Evolutionary conservation across 257 asterid species (phyloP), one percentile per base, ranked within the genome.

Genomic region (Cinchona pubescens): DNA sequence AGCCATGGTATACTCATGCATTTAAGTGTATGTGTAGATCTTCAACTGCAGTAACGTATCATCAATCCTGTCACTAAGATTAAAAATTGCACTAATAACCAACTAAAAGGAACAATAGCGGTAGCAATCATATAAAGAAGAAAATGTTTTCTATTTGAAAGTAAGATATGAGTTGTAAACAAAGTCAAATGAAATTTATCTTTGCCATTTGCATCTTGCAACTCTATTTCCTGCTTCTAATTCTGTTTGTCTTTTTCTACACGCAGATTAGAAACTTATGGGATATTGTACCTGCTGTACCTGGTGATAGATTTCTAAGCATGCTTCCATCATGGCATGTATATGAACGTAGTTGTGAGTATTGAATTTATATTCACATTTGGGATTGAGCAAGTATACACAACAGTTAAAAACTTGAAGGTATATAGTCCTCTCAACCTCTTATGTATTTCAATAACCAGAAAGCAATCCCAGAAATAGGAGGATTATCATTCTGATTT

Each of bases 311-410:
- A 84, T 93, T 93, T 83, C 84, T 93, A 70, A 93, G 97, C 85
- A 87, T 93, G 91, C 96, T 93, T 79, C 98, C 98, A 32, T 94
- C 98, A 55, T 93, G 97, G 97, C 98, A 93, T 88, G 98, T 93
- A 66, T 93, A 93, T 75, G 98, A 93, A 79, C 95, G 98, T 69
- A 95, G 92, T 42, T 72, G 85, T 7, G 98, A 93, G 79, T 93
- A 93, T 83, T 93, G n/a, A n/a, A n/a, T n/a, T 91, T 87, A 88
- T 83, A 87, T 90, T 93, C 73, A 85, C 94, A 2, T 8, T 10
- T 80, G 98, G 97, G 73, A 59, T 83, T 71, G 92, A 93, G 85
- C 92, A 93, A 73, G 91, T 89, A 49, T 93, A 93, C 85, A 91
- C 98, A 35, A 83, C 92, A 1, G 83, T 93, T 38, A 88, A 86